Evolutionary conservation across 192 early-diverging fungal genomes (phyloP), one percentile per base, ranked within the genome.

Genomic region (Coemansia sp.): DNA sequence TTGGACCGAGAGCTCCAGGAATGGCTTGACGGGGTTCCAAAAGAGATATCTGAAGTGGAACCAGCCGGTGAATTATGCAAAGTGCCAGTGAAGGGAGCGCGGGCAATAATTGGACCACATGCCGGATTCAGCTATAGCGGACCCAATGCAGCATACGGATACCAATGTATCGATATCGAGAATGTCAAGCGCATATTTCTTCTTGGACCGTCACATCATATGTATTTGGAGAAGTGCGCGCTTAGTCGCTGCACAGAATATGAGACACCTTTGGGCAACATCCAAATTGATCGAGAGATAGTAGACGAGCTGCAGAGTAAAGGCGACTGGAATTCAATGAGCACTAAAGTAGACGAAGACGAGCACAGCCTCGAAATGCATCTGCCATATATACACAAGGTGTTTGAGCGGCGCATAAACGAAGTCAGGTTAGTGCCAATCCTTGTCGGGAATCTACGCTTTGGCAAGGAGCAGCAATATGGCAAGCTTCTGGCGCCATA

Each of bases 321-420:
- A 0, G 57, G 53, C 31, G 59, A 49, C 14, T 98, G 95, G 81
- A 52, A 60, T 5, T 54, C 61, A 34, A 93, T 98, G 93, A 80
- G 61, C 22, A 61, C 67, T 8, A 38, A 68, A 10, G 83, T 80
- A 6, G 97, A 99, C 64, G 93, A 98, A 66, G 88, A 92, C 44
- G 97, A 99, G 69, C 97, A 99, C 70, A 95, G 93, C 71, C 86
- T 99, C 65, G 97, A 97, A 68, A 93, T 98, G 94, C 95, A 98
- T 64, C 67, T 97, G 56, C 96, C 96, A 9, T 97, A 88, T 76
- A 85, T 91, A 5, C 89, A 88, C 78, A 91, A 92, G 69, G 82
- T 90, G 22, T 90, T 98, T 78, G 85, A 89, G 72, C 60, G 49
- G 23, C 73, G 82, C 34, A 74, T 85, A 49, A 67, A 84, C 51